Evolutionary conservation across 768 basidiomycete genomes (phyloP).

Genomic region (Hydnomerulius pinastri): DNA sequence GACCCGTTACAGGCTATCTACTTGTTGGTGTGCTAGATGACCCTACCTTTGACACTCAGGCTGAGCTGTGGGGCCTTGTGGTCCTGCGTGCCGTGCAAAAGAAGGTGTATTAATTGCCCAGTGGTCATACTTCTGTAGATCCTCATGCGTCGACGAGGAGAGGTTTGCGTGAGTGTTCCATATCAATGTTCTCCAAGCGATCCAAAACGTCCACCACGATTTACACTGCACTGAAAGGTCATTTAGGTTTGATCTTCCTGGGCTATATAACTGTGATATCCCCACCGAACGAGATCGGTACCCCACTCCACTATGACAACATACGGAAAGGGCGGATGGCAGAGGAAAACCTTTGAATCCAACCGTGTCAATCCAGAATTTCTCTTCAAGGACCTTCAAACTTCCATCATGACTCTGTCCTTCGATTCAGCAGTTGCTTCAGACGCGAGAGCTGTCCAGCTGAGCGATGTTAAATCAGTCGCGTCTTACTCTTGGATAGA

Average conservation of each 20-base stretch:
- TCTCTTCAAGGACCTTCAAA: constrained; percentile 23
- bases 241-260: background rate
- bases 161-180: background rate
- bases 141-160: too few relatives aligned
- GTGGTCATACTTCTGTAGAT: too few relatives aligned
- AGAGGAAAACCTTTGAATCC: background rate
- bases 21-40: too few relatives aligned
- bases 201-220: constrained; percentile 7
- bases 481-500: constrained; percentile 60
- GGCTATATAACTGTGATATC: background rate
- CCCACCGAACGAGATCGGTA: background rate
- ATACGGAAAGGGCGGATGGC: constrained; percentile 3
- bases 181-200: background rate
- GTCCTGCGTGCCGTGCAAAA: too few relatives aligned
- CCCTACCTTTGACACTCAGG: too few relatives aligned
- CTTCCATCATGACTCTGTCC: constrained; percentile 18
- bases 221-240: constrained; percentile 8
- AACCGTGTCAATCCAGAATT: constrained; percentile 6
- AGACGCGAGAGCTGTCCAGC: constrained; percentile 23
- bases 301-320: constrained; percentile 18
- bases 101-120: too few relatives aligned
- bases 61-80: too few relatives aligned
- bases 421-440: too few relatives aligned
- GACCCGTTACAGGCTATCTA: too few relatives aligned
- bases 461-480: constrained; percentile 42